These are phyloP conservation scores for Cerrena zonata DNA, from an alignment of 1,284 basidiomycete species.

Conservation along the genomic window DNA sequence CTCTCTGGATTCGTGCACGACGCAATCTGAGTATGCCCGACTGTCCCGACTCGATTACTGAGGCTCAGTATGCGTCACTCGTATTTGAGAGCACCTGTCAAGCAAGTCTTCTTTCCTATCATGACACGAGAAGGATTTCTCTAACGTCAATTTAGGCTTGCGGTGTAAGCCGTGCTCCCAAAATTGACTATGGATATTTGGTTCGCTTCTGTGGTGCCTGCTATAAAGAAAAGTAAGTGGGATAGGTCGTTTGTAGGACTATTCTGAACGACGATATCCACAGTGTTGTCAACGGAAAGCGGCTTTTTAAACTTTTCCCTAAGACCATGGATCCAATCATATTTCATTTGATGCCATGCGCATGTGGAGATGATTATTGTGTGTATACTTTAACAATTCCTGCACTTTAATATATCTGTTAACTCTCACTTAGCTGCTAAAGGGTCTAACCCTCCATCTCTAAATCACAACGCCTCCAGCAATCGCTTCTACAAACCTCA, in stretches of 20 bases:
- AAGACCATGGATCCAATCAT: background rate
- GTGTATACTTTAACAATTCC: no score
- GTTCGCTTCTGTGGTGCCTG: slow-evolving; percentile 11
- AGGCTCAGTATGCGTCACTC: slow-evolving; percentile 11
- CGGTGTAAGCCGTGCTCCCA: slow-evolving; percentile 3
- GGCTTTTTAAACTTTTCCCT: background rate
- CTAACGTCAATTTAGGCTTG: slow-evolving; percentile 10
- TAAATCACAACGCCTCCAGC: background rate
- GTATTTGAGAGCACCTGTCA: slow-evolving; percentile 13
- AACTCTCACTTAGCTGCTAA: background rate
- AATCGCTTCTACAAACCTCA: background rate
- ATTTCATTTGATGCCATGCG: background rate
- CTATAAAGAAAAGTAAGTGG: slow-evolving; percentile 10
- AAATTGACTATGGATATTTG: slow-evolving; percentile 9
- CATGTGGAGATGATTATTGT: background rate
- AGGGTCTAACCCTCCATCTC: background rate
- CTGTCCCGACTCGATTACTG: slow-evolving; percentile 10
- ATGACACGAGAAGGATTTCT: no score
- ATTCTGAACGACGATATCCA: no score
- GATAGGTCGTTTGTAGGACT: background rate
- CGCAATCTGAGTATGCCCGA: slow-evolving; percentile 7
- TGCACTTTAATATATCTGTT: background rate
- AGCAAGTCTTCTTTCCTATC: no score
- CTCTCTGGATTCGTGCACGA: slow-evolving; percentile 12
- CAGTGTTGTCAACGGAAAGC: slow-evolving; percentile 2